Base-by-base conservation (phyloP, 2,329 filamentous ascomycete species). In the Sordariomycetes sp. region DNA sequence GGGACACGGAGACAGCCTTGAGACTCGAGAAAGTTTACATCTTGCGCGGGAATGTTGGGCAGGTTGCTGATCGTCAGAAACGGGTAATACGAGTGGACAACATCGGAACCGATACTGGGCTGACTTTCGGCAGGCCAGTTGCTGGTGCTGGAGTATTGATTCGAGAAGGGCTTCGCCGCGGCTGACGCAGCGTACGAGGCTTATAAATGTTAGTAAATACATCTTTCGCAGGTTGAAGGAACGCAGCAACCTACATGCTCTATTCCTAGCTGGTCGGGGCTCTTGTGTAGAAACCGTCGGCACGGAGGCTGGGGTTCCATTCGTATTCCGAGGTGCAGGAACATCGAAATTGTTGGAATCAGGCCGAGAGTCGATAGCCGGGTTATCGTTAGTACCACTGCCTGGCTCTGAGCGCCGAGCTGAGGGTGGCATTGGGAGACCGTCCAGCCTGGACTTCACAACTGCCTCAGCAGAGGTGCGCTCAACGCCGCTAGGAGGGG, bases 1-100 rank as follows among this genome's bases (percentile, higher is more conserved):
- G 66, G 67, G 6, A 71, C 48, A 14, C 57, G 55, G 3, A 70
- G 50, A 40, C 64, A 68, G 5, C 61, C 61, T 39, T 70, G 64
- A 1, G 58, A 51, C 32, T 62, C 57, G 23, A 70, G 51, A 39
- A 61, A 69, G 38, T 61, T 61, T 39, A 67, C 55, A 42, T 70
- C 66, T 41, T 67, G 62, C 1, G 58, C 55, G 32, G 61, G 56
- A 31, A 64, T 55, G 34, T 54, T 55, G 24, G 42, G 38, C 5
- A 48, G 28, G 33, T 46, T 46, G 40, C 51, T 53, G 30, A 66
- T 46, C 17, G 49, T 51, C 8, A 65, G 44, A 33, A 64, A 64
- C 2, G 64, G 61, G 39, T 61, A 65, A 37, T 62, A 59, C 1
- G 55, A 59, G 44, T 67, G 66, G 1, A 56, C 59, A 18, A 66